A percentile compares a stretch with the other conserved stretches of the same genome.
Evolutionary conservation across 139 green algal species (phyloP).

Genomic region (Medakamo hakoo): DNA sequence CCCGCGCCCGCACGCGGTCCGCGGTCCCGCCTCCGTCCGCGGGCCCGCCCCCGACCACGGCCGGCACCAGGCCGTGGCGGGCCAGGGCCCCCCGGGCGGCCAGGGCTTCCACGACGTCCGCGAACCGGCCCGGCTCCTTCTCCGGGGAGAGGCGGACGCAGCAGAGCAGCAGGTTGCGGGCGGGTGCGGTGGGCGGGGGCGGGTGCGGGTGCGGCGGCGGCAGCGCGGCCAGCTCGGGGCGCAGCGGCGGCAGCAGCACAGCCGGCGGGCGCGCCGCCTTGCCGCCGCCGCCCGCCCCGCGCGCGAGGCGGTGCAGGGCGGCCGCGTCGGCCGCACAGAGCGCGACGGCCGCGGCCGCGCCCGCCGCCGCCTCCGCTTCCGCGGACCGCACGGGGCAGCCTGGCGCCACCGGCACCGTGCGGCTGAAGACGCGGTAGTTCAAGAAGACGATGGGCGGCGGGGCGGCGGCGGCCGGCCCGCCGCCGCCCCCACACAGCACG

Average conservation of each 20-base stretch:
- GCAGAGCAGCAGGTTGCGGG: conserved; percentile 43
- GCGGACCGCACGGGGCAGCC: too few relatives aligned
- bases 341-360: conserved; percentile 22
- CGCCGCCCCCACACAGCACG: conserved; percentile 8
- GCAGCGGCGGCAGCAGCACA: conserved; percentile 47
- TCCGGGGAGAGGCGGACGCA: conserved; percentile 56
- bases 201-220: conserved; percentile 1
- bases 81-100: background rate
- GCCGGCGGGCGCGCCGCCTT: conserved; percentile 3
- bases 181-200: too few relatives aligned
- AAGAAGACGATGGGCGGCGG: conserved; percentile 24
- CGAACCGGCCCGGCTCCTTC: conserved; percentile 66
- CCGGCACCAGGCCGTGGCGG: conserved; percentile 1
- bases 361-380: conserved; percentile 15
- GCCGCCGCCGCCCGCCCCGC: background rate
- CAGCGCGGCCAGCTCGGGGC: conserved; percentile 36
- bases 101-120: conserved; percentile 33
- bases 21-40: conserved; percentile 1
- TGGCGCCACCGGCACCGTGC: conserved; percentile 13
- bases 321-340: conserved; percentile 35
- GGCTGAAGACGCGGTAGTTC: conserved; percentile 37
- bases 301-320: conserved; percentile 20
- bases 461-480: conserved; percentile 1
- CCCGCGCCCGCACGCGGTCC: background rate
- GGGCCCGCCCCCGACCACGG: conserved; percentile 9